These are phyloP conservation scores for Barnettozyma californica DNA, from an alignment of 805 yeast species.

Conservation along the genomic window DNA sequence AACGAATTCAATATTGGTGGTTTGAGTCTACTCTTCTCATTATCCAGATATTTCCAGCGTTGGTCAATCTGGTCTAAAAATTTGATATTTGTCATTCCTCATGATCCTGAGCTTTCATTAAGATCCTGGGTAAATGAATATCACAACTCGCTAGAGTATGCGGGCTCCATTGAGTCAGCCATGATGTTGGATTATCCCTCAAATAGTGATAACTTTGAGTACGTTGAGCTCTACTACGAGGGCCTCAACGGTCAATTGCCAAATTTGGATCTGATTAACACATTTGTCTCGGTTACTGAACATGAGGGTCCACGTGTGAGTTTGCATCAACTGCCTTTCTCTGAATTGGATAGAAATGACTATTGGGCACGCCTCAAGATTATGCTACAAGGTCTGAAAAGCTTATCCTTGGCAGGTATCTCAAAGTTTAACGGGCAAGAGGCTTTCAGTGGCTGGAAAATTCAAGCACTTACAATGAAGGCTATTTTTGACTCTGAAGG, in stretches of 20 bases:
- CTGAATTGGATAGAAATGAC: constrained; percentile 40
- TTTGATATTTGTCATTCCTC: constrained; percentile 78
- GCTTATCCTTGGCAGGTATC: constrained; percentile 68
- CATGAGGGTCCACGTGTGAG: constrained; percentile 73
- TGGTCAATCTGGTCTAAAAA: constrained; percentile 97
- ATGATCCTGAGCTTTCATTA: constrained; percentile 60
- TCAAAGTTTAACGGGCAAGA: constrained; percentile 67
- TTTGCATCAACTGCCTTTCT: constrained; percentile 52
- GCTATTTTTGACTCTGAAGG: constrained; percentile 37
- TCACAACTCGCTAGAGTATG: constrained; percentile 83
- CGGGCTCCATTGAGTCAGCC: constrained; percentile 92
- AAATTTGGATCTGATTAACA: constrained; percentile 81
- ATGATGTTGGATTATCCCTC: constrained; percentile 75
- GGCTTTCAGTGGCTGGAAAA: constrained; percentile 93
- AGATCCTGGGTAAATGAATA: constrained; percentile 93
- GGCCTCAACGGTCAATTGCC: constrained; percentile 97
- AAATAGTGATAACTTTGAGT: constrained; percentile 60
- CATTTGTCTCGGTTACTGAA: constrained; percentile 65
- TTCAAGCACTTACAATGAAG: constrained; percentile 78
- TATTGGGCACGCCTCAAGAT: constrained; percentile 55
- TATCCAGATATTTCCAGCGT: constrained; percentile 74
- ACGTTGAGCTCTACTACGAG: constrained; percentile 69
- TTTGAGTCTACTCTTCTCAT: constrained; percentile 60
- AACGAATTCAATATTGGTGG: constrained; percentile 74
- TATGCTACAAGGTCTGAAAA: constrained; percentile 58